A percentile compares a stretch with the other conserved stretches of the same genome.
Conservation (phyloP, 306 rosid genomes). For the Senna siamea region DNA sequence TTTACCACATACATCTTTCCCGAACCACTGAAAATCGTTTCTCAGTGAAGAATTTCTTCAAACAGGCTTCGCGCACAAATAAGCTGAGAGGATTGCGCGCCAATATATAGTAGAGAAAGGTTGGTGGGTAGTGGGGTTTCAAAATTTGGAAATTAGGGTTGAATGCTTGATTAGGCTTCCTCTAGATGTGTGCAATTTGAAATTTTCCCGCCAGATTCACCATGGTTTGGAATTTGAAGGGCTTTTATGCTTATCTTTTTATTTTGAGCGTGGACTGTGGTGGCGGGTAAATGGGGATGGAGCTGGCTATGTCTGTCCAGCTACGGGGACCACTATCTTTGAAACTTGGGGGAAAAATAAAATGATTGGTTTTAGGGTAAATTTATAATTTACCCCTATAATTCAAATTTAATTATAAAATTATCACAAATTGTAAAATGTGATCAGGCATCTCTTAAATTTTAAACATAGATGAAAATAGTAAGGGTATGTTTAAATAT, state of each 20-base stretch:
- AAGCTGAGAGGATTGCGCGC: not conserved
- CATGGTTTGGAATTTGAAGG: not conserved
- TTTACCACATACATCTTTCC: slow-evolving; percentile 70
- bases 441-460: too few relatives aligned
- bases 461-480: too few relatives aligned
- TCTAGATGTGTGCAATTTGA: slow-evolving; percentile 17
- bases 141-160: slow-evolving; percentile 34
- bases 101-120: slow-evolving; percentile 3
- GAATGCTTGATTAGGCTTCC: not conserved
- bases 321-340: slow-evolving; percentile 2
- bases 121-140: not conserved
- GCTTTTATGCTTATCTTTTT: not conserved
- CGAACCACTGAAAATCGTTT: not conserved
- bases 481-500: too few relatives aligned
- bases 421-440: too few relatives aligned
- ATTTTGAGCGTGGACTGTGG: not conserved
- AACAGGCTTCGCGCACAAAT: slow-evolving; percentile 45
- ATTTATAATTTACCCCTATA: too few relatives aligned
- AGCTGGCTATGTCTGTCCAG: not conserved
- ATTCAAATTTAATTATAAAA: too few relatives aligned
- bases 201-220: slow-evolving; percentile 33
- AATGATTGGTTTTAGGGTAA: not conserved
- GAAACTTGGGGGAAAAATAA: too few relatives aligned
- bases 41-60: slow-evolving; percentile 43
- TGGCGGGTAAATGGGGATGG: slow-evolving; percentile 26